A percentile compares a stretch with the other conserved stretches of the same genome.
These are phyloP conservation scores for Vanderwaltozyma yarrowii DNA, from an alignment of 805 yeast genomes.

Conservation along the genomic window DNA sequence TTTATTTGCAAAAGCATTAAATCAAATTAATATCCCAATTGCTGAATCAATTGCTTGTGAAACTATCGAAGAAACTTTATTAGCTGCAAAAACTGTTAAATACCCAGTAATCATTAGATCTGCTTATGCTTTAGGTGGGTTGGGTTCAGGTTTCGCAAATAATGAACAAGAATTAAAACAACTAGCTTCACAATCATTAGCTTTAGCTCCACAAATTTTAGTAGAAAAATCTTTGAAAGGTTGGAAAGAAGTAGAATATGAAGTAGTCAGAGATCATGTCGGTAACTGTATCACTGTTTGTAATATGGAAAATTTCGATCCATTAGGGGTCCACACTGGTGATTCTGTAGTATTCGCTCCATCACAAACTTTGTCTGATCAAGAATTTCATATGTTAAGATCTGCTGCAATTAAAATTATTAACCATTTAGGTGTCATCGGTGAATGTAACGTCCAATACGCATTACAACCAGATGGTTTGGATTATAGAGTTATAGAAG, in stretches of 20 bases:
- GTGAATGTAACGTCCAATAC: conserved; percentile 97
- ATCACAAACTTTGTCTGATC: conserved; percentile 92
- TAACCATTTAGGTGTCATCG: conserved; percentile 96
- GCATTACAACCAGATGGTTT: conserved; percentile 93
- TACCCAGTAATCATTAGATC: conserved; percentile 97
- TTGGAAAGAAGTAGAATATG: conserved; percentile 98
- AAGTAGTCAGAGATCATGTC: conserved; percentile 92
- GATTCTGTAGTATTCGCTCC: conserved; percentile 99
- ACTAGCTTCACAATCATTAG: conserved; percentile 79
- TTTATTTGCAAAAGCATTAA: conserved; percentile 86
- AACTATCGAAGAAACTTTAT: conserved; percentile 82
- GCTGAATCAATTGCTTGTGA: conserved; percentile 96
- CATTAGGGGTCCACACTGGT: conserved; percentile 97
- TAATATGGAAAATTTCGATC: conserved; percentile 98
- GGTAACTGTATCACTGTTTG: conserved; percentile 98
- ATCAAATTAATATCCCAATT: conserved; percentile 90
- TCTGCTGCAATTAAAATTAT: conserved; percentile 95
- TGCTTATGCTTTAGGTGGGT: conserved; percentile 94
- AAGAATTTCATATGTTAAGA: conserved; percentile 96
- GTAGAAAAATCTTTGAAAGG: conserved; percentile 97
- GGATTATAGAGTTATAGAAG: conserved; percentile 95
- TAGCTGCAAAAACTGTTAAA: conserved; percentile 81
- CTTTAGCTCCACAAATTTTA: conserved; percentile 87
- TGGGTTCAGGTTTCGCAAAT: conserved; percentile 94
- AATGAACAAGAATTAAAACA: conserved; percentile 74